phyloP scores from a whole-genome alignment of 345 rosid species.

The Ceriops decandra region DNA sequence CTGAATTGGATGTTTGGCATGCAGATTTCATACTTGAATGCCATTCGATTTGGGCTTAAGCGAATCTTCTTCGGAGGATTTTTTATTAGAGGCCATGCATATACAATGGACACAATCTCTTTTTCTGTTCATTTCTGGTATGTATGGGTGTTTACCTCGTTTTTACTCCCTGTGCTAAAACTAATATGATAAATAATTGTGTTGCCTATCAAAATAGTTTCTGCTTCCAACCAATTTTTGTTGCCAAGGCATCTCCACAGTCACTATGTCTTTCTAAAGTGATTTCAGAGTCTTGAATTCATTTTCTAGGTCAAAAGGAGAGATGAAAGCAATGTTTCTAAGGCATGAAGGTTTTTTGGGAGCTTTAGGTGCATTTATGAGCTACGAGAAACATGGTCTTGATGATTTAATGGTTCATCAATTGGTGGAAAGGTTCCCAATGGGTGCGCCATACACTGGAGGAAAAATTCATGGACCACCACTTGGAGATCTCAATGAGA shows the following conservation, averaged over 20 bases:
- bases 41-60: slow-evolving; percentile 92
- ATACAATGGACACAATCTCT: slow-evolving; percentile 99
- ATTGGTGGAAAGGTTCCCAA: slow-evolving; percentile 97
- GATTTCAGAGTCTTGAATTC: slow-evolving; percentile 7
- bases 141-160: background rate
- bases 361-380: slow-evolving; percentile 97
- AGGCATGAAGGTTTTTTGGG: slow-evolving; percentile 99
- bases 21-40: slow-evolving; percentile 89
- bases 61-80: slow-evolving; percentile 96
- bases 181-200: slow-evolving; percentile 10
- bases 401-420: slow-evolving; percentile 99
- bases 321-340: slow-evolving; percentile 92
- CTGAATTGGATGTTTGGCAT: slow-evolving; percentile 19
- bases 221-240: slow-evolving; percentile 11
- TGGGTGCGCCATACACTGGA: slow-evolving; percentile 99
- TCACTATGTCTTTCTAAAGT: slow-evolving; percentile 7
- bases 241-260: background rate
- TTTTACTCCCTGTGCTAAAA: background rate
- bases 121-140: slow-evolving; percentile 98
- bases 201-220: background rate
- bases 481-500: slow-evolving; percentile 88
- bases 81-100: slow-evolving; percentile 97
- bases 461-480: slow-evolving; percentile 98
- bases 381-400: slow-evolving; percentile 95
- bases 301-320: slow-evolving; percentile 79